phyloP scores from a whole-genome alignment of 2,329 filamentous ascomycete genomes.

The Volutella citrinella region DNA sequence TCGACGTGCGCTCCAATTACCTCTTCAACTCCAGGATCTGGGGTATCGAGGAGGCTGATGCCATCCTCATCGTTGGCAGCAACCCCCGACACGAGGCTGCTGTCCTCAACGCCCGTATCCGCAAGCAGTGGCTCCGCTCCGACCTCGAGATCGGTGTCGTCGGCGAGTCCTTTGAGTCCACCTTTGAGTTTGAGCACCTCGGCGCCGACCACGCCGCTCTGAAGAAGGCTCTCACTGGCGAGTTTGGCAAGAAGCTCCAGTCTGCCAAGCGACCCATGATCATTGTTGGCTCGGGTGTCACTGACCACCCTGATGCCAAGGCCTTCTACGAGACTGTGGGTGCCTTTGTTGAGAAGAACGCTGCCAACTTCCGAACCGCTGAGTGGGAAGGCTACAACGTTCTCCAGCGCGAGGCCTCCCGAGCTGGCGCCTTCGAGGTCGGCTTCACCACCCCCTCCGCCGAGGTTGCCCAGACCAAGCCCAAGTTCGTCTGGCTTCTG shows the following conservation, averaged over 20 bases:
- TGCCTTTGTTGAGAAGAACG: slow-evolving; percentile 88
- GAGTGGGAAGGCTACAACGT: slow-evolving; percentile 99
- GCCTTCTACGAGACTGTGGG: slow-evolving; percentile 91
- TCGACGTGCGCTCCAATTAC: slow-evolving; percentile 93
- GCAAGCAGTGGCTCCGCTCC: slow-evolving; percentile 96
- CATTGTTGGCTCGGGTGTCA: slow-evolving; percentile 86
- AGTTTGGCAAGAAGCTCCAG: slow-evolving; percentile 90
- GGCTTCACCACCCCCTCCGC: slow-evolving; percentile 87
- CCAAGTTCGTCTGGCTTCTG: slow-evolving; percentile 96
- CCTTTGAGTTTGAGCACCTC: slow-evolving; percentile 92
- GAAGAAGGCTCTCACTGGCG: slow-evolving; percentile 79
- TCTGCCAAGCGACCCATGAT: slow-evolving; percentile 93
- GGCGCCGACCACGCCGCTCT: slow-evolving; percentile 75
- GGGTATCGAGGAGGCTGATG: slow-evolving; percentile 91
- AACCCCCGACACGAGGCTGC: slow-evolving; percentile 96
- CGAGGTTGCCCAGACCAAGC: slow-evolving; percentile 76
- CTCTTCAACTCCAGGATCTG: slow-evolving; percentile 94
- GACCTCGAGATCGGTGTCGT: slow-evolving; percentile 91
- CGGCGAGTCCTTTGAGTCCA: slow-evolving; percentile 87
- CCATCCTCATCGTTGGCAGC: slow-evolving; percentile 87
- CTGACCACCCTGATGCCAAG: slow-evolving; percentile 88
- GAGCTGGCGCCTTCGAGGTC: slow-evolving; percentile 90
- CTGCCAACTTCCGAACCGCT: slow-evolving; percentile 77
- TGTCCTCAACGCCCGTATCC: slow-evolving; percentile 91
- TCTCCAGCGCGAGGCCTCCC: slow-evolving; percentile 88